Conservation (phyloP, 371 early-diverging fungal genomes). For the Cokeromyces recurvatus region DNA sequence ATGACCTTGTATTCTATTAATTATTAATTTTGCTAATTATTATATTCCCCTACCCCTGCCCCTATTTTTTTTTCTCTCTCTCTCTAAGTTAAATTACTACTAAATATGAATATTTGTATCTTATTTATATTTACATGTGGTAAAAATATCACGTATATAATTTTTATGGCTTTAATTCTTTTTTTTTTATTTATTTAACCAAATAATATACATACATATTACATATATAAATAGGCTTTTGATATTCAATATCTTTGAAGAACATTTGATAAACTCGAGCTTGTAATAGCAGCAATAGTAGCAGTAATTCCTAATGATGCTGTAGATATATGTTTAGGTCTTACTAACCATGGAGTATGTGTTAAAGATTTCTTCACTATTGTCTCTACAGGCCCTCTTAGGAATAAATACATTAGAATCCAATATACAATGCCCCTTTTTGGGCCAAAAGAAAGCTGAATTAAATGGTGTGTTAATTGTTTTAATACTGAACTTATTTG, state of each 20-base stretch:
- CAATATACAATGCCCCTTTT: conserved; percentile 9
- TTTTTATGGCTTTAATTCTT: too few relatives aligned
- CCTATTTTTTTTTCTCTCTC: too few relatives aligned
- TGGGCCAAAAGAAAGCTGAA: conserved; percentile 5
- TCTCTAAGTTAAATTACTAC: too few relatives aligned
- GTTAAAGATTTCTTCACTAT: background rate
- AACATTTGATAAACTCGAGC: conserved; percentile 3
- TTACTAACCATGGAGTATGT: background rate
- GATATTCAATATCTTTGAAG: conserved; percentile 2
- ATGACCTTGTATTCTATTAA: too few relatives aligned
- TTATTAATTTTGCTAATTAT: too few relatives aligned
- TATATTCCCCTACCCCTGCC: too few relatives aligned
- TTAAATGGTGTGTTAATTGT: background rate
- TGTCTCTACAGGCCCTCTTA: conserved; percentile 17
- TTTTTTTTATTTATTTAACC: too few relatives aligned
- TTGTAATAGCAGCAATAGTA: conserved; percentile 4
- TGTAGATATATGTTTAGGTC: background rate
- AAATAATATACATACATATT: too few relatives aligned
- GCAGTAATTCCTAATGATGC: conserved; percentile 16
- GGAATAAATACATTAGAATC: conserved; percentile 9
- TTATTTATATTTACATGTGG: too few relatives aligned
- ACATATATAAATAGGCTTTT: too few relatives aligned
- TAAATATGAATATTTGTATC: too few relatives aligned
- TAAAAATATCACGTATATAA: too few relatives aligned
- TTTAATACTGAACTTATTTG: background rate